Evolutionary conservation across 805 yeast genomes (phyloP), one percentile per base, ranked within the genome.

Genomic region (Wickerhamomyces sydowiorum): DNA sequence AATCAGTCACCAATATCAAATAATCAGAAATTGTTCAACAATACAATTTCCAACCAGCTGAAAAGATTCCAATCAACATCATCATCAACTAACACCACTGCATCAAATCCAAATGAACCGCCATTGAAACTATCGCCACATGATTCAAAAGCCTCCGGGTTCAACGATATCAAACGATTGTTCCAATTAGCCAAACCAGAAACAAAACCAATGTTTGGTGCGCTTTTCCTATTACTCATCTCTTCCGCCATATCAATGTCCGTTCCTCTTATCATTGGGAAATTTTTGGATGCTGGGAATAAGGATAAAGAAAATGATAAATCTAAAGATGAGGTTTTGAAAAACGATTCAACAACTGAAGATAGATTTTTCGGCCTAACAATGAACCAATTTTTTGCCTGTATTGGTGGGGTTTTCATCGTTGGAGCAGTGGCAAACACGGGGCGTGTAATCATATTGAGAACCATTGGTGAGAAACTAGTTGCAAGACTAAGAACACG

Each of bases 401-500:
- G 75, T 0, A 64, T 87, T 36, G 78, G 78, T 13, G 72, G 70
- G 2, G 65, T 89, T 2, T 88, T 91, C 55, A 55, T 79, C 0
- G 53, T 80, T 10, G 96, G 96, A 2, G 84, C 95, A 1, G 37
- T 73, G 14, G 86, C 96, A 7, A 87, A 90, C 55, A 82, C 80
- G 53, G 89, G 90, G 8, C 74, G 98, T 51, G 76, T 85, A n/a
- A 73, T 84, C 31, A 64, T 86, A 13, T 66, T 91, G 56, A 75
- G 90, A 49, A 69, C 81, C 2, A 85, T 86, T 12, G 96, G 97
- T 40, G 98, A 91, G 61, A 73, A 86, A 47, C 68, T 91, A 29
- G 95, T 90, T 46, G 91, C 96, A 8, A 73, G 93, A 45, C 65
- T 91, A 48, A 73, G 98, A 53, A 73, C 91, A 9, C 72, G 86